Conservation (phyloP, 106 monocot species). For the Platanthera zijinensis region DNA sequence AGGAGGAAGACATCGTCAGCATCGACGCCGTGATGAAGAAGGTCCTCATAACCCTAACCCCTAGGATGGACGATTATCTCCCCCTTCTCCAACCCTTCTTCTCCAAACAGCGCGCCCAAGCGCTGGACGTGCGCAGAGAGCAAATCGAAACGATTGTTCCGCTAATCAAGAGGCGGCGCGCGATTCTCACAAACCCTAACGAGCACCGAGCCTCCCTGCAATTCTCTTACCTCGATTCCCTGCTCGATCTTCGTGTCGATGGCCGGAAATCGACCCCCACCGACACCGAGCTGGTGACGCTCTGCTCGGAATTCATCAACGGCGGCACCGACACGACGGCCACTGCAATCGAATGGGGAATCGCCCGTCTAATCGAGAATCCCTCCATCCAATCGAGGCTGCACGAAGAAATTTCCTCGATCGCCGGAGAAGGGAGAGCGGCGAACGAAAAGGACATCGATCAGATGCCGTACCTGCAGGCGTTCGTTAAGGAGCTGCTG, state of each 20-base stretch:
- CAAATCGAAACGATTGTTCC: conserved; percentile 44
- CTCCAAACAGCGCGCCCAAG: conserved; percentile 37
- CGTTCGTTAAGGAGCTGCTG: conserved; percentile 81
- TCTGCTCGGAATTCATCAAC: conserved; percentile 86
- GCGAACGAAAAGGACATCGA: conserved; percentile 74
- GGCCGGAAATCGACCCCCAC: conserved; percentile 45
- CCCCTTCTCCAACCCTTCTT: conserved; percentile 70
- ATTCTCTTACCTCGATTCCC: conserved; percentile 89
- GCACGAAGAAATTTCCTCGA: conserved; percentile 41
- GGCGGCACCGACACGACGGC: conserved; percentile 94
- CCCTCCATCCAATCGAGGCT: conserved; percentile 49
- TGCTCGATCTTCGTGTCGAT: conserved; percentile 67
- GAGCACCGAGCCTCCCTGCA: conserved; percentile 17
- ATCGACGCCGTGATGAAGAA: conserved; percentile 65
- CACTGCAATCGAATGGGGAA: conserved; percentile 84
- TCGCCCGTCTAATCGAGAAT: conserved; percentile 64
- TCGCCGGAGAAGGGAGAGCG: conserved; percentile 29
- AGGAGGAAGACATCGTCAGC: conserved; percentile 40
- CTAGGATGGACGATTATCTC: conserved; percentile 77
- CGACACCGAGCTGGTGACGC: conserved; percentile 57
- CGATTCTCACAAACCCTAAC: conserved; percentile 22
- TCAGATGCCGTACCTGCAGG: conserved; percentile 64
- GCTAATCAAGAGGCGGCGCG: conserved; percentile 52
- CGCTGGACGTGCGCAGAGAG: conserved; percentile 29
- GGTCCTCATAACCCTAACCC: conserved; percentile 53